phyloP scores from a whole-genome alignment of 1,284 basidiomycete species.

The Melampsora occidentalis region DNA sequence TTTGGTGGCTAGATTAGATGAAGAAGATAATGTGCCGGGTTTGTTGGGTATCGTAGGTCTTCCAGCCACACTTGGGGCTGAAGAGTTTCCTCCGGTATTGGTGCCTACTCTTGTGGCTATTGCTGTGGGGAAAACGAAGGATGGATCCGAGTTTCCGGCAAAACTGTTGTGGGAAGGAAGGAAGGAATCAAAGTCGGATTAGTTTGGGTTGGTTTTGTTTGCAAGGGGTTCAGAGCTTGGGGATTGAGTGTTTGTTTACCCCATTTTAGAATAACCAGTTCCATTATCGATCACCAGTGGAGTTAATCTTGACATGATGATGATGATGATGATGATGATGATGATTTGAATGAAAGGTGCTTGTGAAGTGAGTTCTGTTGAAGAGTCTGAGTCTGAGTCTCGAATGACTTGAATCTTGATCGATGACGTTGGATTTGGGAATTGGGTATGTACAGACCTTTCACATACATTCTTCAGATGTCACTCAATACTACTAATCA shows the following conservation, averaged over 20 bases:
- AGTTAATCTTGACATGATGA: slow-evolving; percentile 60
- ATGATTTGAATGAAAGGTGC: too few relatives aligned
- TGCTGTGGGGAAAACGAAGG: slow-evolving; percentile 62
- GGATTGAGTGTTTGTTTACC: slow-evolving; percentile 59
- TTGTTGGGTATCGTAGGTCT: slow-evolving; percentile 73
- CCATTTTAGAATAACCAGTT: slow-evolving; percentile 95
- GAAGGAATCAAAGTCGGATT: too few relatives aligned
- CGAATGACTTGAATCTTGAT: too few relatives aligned
- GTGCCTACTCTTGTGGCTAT: slow-evolving; percentile 52
- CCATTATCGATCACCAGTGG: slow-evolving; percentile 97
- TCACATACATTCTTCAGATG: too few relatives aligned
- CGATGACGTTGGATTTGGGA: too few relatives aligned
- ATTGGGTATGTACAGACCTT: too few relatives aligned
- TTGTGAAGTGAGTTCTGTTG: too few relatives aligned
- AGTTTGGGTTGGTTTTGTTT: too few relatives aligned
- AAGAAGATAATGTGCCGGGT: slow-evolving; percentile 58
- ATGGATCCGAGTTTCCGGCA: slow-evolving; percentile 97
- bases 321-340: neutral
- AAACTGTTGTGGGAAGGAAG: slow-evolving; percentile 62
- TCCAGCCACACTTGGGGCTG: slow-evolving; percentile 43
- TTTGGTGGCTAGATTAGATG: slow-evolving; percentile 85
- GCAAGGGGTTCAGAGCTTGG: neutral
- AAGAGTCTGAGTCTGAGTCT: too few relatives aligned
- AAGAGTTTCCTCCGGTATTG: slow-evolving; percentile 45
- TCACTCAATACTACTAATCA: too few relatives aligned